A percentile compares a stretch with the other conserved stretches of the same genome.
Conservation (phyloP, 768 basidiomycete species). For the Boletus reticulatus region DNA sequence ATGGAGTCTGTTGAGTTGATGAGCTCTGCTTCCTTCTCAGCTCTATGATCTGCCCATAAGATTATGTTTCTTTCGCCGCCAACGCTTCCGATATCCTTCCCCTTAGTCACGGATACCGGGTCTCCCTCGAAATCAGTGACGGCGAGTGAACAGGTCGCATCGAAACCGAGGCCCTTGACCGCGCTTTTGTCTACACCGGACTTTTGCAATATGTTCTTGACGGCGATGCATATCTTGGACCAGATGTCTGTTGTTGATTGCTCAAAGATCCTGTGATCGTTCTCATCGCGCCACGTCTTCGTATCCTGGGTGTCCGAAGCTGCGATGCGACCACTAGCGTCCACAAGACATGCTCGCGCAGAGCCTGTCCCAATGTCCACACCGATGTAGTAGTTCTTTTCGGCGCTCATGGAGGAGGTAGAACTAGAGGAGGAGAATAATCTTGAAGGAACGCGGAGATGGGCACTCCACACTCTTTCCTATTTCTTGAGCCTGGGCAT, state of each 20-base stretch:
- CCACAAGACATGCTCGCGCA: constrained; percentile 81
- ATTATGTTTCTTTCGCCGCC: constrained; percentile 82
- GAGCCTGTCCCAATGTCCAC: constrained; percentile 93
- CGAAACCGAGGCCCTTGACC: constrained; percentile 90
- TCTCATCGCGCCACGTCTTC: constrained; percentile 79
- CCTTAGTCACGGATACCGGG: constrained; percentile 74
- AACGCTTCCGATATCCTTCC: constrained; percentile 52
- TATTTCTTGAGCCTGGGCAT: neutral
- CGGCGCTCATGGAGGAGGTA: constrained; percentile 31
- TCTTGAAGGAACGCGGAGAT: constrained; percentile 1
- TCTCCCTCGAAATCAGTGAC: constrained; percentile 73
- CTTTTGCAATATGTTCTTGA: constrained; percentile 60
- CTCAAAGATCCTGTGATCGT: constrained; percentile 93
- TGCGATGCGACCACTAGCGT: constrained; percentile 61
- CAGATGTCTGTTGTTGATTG: constrained; percentile 92
- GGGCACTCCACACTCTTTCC: constrained; percentile 9
- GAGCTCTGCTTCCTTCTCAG: constrained; percentile 84
- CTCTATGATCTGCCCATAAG: constrained; percentile 96
- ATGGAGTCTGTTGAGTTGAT: constrained; percentile 85
- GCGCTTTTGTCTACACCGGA: constrained; percentile 52
- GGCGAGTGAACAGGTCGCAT: constrained; percentile 95
- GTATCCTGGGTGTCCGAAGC: constrained; percentile 82
- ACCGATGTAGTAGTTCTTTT: constrained; percentile 59
- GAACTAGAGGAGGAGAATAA: neutral
- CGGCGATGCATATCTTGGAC: constrained; percentile 59